phyloP scores from a whole-genome alignment of 1,284 basidiomycete species.

The Fomitopsis betulina region DNA sequence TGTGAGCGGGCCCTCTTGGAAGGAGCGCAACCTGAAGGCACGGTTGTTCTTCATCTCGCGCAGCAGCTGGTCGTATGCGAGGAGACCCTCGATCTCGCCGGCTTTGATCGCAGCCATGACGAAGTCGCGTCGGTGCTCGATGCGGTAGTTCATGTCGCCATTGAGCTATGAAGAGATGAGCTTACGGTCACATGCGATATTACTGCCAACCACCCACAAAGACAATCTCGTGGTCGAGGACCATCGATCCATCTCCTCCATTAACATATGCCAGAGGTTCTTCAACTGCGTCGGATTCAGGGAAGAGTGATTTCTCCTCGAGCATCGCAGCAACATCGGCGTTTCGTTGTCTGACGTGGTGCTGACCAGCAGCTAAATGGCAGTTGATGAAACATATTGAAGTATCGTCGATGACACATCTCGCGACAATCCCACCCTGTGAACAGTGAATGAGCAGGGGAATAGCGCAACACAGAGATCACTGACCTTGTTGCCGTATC shows the following conservation, averaged over 20 bases:
- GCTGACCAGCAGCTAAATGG: conserved; percentile 93
- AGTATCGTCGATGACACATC: conserved; percentile 89
- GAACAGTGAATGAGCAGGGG: neutral
- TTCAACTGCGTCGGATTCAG: conserved; percentile 37
- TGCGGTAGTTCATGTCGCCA: conserved; percentile 90
- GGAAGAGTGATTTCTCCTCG: conserved; percentile 76
- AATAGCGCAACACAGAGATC: neutral
- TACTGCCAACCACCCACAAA: conserved; percentile 55
- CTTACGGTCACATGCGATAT: neutral
- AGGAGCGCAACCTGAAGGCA: conserved; percentile 79
- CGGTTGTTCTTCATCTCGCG: conserved; percentile 88
- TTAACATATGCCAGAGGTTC: conserved; percentile 71
- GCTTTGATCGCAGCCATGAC: conserved; percentile 67
- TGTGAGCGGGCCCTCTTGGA: conserved; percentile 77
- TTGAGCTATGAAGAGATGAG: conserved; percentile 45
- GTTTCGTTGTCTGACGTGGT: conserved; percentile 78
- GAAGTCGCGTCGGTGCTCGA: conserved; percentile 84
- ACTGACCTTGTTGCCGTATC: conserved; percentile 92
- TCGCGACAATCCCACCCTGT: conserved; percentile 86
- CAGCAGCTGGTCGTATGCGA: conserved; percentile 83
- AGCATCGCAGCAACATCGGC: conserved; percentile 83
- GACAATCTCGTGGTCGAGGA: conserved; percentile 92
- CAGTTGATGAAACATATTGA: conserved; percentile 95
- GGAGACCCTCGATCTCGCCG: conserved; percentile 61
- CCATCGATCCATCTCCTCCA: conserved; percentile 92